A percentile compares a stretch with the other conserved stretches of the same genome.
phyloP scores from a whole-genome alignment of 2,329 filamentous ascomycete genomes.

The Neofusicoccum ribis region DNA sequence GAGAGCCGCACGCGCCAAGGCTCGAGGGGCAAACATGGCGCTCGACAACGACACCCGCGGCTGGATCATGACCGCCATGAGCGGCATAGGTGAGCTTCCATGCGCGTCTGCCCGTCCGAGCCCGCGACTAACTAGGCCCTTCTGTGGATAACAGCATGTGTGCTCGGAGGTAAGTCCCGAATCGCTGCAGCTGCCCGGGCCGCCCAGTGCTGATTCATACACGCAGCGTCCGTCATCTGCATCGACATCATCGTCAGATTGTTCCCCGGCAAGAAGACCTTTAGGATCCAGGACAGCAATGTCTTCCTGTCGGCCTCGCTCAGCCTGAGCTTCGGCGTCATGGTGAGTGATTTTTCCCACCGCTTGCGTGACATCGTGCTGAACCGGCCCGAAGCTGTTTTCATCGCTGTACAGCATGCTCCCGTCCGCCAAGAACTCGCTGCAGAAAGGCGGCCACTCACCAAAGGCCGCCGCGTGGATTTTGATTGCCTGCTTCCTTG shows the following conservation, averaged over 20 bases:
- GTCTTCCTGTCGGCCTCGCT: slow-evolving; percentile 83
- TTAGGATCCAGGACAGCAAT: slow-evolving; percentile 87
- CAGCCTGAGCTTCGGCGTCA: slow-evolving; percentile 92
- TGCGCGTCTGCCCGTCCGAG: slow-evolving; percentile 15
- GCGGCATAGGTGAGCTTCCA: slow-evolving; percentile 67
- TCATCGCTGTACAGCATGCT: slow-evolving; percentile 92
- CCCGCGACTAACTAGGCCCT: background rate
- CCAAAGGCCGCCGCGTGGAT: slow-evolving; percentile 67
- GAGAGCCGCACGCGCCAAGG: background rate
- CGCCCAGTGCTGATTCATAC: slow-evolving; percentile 35
- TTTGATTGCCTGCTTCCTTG: slow-evolving; percentile 68
- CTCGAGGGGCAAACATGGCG: slow-evolving; percentile 17
- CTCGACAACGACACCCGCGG: slow-evolving; percentile 69
- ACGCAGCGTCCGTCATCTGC: slow-evolving; percentile 73
- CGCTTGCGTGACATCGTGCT: slow-evolving; percentile 22
- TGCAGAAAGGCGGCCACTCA: slow-evolving; percentile 67
- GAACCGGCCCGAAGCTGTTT: slow-evolving; percentile 65
- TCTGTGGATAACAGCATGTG: slow-evolving; percentile 33
- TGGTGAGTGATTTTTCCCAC: slow-evolving; percentile 58
- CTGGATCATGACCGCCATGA: slow-evolving; percentile 85
- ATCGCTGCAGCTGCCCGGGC: slow-evolving; percentile 1
- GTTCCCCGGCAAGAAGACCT: slow-evolving; percentile 72
- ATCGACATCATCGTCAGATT: slow-evolving; percentile 75
- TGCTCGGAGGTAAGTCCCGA: slow-evolving; percentile 34
- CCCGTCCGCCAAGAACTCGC: slow-evolving; percentile 77